phyloP scores from a whole-genome alignment of 352 stramenopile species.

The Globisporangium nodosum region DNA sequence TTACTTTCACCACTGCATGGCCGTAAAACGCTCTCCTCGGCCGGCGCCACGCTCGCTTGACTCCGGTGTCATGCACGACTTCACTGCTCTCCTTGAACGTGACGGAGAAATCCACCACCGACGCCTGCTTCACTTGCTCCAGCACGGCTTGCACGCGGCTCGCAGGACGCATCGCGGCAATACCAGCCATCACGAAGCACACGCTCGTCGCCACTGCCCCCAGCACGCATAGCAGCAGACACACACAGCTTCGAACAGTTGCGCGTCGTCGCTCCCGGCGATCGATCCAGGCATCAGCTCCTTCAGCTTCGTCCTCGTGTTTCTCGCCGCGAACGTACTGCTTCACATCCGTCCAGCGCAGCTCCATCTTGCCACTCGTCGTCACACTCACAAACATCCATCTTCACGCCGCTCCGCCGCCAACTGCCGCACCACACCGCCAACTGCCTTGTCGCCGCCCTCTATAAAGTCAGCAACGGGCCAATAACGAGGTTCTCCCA shows the following conservation, averaged over 20 bases:
- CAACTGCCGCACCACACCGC: background rate
- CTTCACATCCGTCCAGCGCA: constrained; percentile 1
- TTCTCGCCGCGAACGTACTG: background rate
- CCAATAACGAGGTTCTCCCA: constrained; percentile 54
- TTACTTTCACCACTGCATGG: background rate
- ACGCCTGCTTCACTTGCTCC: constrained; percentile 17
- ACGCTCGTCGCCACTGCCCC: constrained; percentile 22
- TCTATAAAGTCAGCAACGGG: constrained; percentile 39
- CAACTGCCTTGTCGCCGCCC: constrained; percentile 8
- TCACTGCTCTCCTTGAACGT: constrained; percentile 7
- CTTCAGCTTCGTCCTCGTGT: background rate
- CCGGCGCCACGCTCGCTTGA: background rate
- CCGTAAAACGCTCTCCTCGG: background rate
- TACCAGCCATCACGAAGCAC: constrained; percentile 23
- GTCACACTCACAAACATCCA: background rate
- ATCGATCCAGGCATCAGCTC: background rate
- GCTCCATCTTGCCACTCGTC: background rate
- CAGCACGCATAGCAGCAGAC: constrained; percentile 21
- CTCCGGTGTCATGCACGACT: background rate
- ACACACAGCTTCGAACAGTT: constrained; percentile 17
- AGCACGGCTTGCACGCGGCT: constrained; percentile 22
- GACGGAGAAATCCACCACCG: constrained; percentile 29
- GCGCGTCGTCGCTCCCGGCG: background rate
- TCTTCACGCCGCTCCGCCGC: background rate
- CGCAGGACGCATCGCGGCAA: constrained; percentile 13